phyloP scores from a whole-genome alignment of 2,329 filamentous ascomycete genomes.

The Diaporthe sp. region DNA sequence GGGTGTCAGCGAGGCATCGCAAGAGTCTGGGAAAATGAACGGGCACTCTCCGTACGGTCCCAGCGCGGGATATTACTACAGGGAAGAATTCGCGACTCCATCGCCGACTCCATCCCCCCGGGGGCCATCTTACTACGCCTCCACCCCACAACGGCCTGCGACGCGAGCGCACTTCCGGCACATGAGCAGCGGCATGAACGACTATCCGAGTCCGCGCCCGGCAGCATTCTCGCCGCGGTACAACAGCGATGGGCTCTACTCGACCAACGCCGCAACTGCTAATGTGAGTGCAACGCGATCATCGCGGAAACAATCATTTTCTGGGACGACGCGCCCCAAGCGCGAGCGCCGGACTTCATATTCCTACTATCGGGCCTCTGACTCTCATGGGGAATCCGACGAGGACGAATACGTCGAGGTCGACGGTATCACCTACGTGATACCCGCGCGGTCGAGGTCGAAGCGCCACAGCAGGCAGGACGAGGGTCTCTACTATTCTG shows the following conservation, averaged over 20 bases:
- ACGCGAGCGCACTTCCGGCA: constrained; percentile 66
- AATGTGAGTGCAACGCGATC: constrained; percentile 72
- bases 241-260: constrained; percentile 73
- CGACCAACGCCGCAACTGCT: constrained; percentile 63
- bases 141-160: constrained; percentile 66
- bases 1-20: constrained; percentile 52
- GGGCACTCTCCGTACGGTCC: constrained; percentile 60
- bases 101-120: constrained; percentile 71
- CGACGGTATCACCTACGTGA: constrained; percentile 66
- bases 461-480: constrained; percentile 53
- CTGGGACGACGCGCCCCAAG: constrained; percentile 60
- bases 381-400: constrained; percentile 73
- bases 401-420: constrained; percentile 73
- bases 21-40: constrained; percentile 57
- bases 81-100: constrained; percentile 63
- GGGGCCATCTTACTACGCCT: constrained; percentile 58
- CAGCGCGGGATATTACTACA: constrained; percentile 66
- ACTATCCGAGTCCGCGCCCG: constrained; percentile 60
- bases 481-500: constrained; percentile 52
- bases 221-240: constrained; percentile 71
- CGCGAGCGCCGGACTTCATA: constrained; percentile 70
- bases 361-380: constrained; percentile 71
- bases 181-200: constrained; percentile 58
- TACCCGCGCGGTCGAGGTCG: constrained; percentile 66
- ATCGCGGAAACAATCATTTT: constrained; percentile 63